Evolutionary conservation across 768 basidiomycete species (phyloP), one percentile per base, ranked within the genome.

Genomic region (Collybia nuda): DNA sequence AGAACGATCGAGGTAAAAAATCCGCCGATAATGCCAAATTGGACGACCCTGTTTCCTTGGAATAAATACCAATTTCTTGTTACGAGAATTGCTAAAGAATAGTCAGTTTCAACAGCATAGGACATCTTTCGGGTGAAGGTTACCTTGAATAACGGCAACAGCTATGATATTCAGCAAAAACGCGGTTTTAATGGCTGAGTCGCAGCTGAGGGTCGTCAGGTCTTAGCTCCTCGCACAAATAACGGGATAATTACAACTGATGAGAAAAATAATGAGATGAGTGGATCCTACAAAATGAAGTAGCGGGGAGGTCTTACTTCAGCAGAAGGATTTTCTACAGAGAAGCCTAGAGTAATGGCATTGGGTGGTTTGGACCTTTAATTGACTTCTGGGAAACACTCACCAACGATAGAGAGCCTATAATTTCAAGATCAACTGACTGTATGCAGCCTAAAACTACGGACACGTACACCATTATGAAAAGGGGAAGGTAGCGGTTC

Each of bases 61-160:
- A 74, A 75, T 39, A 75, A 65, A 54, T 72, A 72, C 72, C 72
- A 77, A 22, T 73, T 66, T 23, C 75, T 67, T 35, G 67, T 57
- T 26, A 70, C 66, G 14, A 75, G 65, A 37, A 73, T 72, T 18
- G 66, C 74, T 76, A 40, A 22, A 29, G 28, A 45, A 21, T 43
- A 17, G 24, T 6, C 26, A 11, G 12, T 32, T 14, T 32, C 12
- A 32, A 3, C 32, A 11, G 2, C 14, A 32, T 11, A 3, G 9
- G 6, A 11, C 7, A 3, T 11, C 32, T 32, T 32, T 32, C 3
- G 6, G 32, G 3, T 4, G 3, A 32, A 11, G 3, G 9, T 36
- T 19, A 67, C 71, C 71, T 65, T 73, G 71, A 40, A 73, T 63
- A 23, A 70, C 58, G 14, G 53, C 56, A 24, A 73, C 57, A 5